Conservation (phyloP, 768 basidiomycete species). For the Heimioporus sp. region DNA sequence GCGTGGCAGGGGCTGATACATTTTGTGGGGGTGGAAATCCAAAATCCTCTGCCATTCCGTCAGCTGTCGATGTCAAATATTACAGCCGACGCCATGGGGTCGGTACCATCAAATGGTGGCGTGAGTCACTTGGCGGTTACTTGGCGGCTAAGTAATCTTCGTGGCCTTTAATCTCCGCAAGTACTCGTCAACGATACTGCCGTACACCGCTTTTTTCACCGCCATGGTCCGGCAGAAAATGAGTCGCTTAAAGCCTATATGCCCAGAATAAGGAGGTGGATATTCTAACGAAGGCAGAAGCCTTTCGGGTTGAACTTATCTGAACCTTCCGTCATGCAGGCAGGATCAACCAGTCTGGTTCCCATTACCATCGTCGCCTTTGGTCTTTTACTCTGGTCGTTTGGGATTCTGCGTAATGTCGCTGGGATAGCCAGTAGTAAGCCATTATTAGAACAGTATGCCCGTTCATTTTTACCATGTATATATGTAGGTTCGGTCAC, state of each 20-base stretch:
- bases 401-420: background rate
- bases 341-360: background rate
- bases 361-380: background rate
- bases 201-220: no score
- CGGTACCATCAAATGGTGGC: background rate
- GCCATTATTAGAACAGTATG: no score
- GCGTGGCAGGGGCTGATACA: constrained; percentile 5
- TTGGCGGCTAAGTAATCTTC: no score
- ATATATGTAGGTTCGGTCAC: background rate
- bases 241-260: background rate
- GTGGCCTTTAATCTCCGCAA: no score
- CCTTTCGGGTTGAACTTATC: no score
- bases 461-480: background rate
- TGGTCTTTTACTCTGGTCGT: background rate
- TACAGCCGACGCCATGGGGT: background rate
- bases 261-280: background rate
- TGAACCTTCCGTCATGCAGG: background rate
- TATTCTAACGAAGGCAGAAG: no score
- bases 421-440: background rate
- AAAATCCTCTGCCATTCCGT: no score
- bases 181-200: no score
- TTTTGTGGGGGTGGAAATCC: background rate
- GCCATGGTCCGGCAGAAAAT: no score
- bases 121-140: no score
- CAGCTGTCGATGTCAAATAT: no score